Evolutionary conservation across 768 basidiomycete species (phyloP).

Genomic region (Candolleomyces aberdarensis): DNA sequence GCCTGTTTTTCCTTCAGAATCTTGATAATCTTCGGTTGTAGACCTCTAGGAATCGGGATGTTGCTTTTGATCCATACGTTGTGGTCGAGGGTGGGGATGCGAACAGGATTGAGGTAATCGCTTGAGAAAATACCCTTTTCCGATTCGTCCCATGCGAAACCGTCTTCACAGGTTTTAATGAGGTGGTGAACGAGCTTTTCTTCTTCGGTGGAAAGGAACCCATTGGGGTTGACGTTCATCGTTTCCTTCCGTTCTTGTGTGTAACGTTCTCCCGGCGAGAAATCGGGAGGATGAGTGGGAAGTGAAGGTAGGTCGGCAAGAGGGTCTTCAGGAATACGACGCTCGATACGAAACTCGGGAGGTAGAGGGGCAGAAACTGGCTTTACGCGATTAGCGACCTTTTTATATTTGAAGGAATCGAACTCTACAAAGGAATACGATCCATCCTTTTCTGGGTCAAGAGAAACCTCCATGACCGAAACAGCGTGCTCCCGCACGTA

Average conservation of each 20-base stretch:
- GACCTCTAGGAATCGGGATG: constrained; percentile 31
- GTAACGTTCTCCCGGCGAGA: constrained; percentile 22
- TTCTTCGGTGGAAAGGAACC: constrained; percentile 35
- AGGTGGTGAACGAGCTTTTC: constrained; percentile 33
- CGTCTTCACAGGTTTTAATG: constrained; percentile 25
- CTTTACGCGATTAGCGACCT: constrained; percentile 25
- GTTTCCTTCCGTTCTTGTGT: constrained; percentile 24
- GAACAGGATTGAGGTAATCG: constrained; percentile 30
- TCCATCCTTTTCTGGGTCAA: background rate
- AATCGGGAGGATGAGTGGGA: constrained; percentile 27
- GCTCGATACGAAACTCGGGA: constrained; percentile 26
- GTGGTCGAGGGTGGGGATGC: constrained; percentile 33
- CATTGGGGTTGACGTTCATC: constrained; percentile 21
- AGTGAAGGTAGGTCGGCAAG: constrained; percentile 24
- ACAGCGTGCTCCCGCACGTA: background rate
- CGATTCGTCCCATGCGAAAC: constrained; percentile 34
- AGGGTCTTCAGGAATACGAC: constrained; percentile 32
- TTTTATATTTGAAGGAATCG: constrained; percentile 25
- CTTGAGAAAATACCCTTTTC: constrained; percentile 31
- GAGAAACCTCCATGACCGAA: background rate
- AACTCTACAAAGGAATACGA: background rate
- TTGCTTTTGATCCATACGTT: constrained; percentile 21
- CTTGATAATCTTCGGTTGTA: constrained; percentile 26
- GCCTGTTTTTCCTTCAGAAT: constrained; percentile 33
- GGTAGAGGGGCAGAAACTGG: constrained; percentile 32